Conservation (phyloP, 2,329 filamentous ascomycete species). For the Aspergillus sp. region DNA sequence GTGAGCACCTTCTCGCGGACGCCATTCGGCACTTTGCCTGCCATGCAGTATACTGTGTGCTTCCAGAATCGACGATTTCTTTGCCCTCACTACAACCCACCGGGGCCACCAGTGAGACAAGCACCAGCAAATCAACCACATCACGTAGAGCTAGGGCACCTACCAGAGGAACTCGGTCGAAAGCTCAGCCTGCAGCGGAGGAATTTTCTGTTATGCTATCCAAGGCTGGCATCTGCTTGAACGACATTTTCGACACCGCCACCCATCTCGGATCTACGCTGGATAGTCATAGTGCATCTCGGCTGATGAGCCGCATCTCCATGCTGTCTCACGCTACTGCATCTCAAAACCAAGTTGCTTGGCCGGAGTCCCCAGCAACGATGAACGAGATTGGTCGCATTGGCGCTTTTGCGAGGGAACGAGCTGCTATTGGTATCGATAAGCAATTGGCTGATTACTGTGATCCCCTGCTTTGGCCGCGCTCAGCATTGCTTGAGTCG, state of each 20-base stretch:
- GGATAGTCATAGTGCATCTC: constrained; percentile 39
- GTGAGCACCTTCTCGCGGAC: constrained; percentile 38
- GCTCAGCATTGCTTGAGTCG: constrained; percentile 21
- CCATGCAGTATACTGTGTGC: constrained; percentile 82
- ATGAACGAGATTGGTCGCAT: constrained; percentile 45
- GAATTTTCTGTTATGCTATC: constrained; percentile 39
- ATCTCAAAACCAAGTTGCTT: constrained; percentile 26
- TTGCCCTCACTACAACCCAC: constrained; percentile 65
- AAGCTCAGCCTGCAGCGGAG: constrained; percentile 30
- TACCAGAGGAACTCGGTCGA: constrained; percentile 25
- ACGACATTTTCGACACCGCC: constrained; percentile 33
- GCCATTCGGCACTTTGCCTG: constrained; percentile 60
- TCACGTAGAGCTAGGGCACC: constrained; percentile 28
- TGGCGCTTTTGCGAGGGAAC: constrained; percentile 41
- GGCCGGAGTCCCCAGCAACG: constrained; percentile 35
- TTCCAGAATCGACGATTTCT: constrained; percentile 90
- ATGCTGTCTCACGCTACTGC: constrained; percentile 45
- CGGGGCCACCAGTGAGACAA: constrained; percentile 37
- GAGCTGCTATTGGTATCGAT: constrained; percentile 44
- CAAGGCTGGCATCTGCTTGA: constrained; percentile 36
- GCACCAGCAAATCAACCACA: constrained; percentile 26
- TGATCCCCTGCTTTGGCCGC: constrained; percentile 53
- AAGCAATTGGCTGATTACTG: constrained; percentile 44
- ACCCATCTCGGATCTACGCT: constrained; percentile 39
- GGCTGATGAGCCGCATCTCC: constrained; percentile 41